phyloP scores from a whole-genome alignment of 257 asterid genomes.

The Nicotiana tomentosiformis region DNA sequence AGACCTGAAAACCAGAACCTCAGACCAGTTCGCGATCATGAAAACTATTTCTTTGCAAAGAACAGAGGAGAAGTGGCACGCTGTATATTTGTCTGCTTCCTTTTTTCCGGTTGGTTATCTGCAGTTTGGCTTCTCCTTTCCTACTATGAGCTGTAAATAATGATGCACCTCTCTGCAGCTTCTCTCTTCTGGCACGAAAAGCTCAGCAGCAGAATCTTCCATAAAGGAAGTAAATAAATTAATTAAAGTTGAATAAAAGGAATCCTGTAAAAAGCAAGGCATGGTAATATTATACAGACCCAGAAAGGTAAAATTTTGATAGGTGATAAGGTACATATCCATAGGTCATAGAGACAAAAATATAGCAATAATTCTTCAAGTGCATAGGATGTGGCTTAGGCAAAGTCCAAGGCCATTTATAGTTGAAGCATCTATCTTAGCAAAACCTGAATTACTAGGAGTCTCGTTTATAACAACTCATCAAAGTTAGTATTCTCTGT shows the following conservation, averaged over 20 bases:
- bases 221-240: background rate
- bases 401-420: background rate
- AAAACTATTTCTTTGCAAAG: background rate
- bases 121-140: background rate
- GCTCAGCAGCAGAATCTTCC: background rate
- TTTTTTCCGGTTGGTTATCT: background rate
- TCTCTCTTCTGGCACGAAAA: background rate
- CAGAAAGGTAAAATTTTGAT: background rate
- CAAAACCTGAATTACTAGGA: background rate
- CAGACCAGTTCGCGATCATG: background rate
- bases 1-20: background rate
- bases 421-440: background rate
- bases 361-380: background rate
- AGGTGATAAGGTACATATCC: background rate
- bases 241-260: background rate
- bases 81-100: background rate
- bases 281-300: background rate
- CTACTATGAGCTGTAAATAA: background rate
- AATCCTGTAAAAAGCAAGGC: background rate
- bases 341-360: background rate
- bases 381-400: background rate
- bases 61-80: no score
- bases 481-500: background rate
- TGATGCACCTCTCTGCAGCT: conserved; percentile 1
- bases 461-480: background rate